Percentiles rank a stretch among this genome's conserved stretches.
Evolutionary conservation across 2,329 filamentous ascomycete genomes (phyloP).

Genomic region (Beauveria brongniartii): DNA sequence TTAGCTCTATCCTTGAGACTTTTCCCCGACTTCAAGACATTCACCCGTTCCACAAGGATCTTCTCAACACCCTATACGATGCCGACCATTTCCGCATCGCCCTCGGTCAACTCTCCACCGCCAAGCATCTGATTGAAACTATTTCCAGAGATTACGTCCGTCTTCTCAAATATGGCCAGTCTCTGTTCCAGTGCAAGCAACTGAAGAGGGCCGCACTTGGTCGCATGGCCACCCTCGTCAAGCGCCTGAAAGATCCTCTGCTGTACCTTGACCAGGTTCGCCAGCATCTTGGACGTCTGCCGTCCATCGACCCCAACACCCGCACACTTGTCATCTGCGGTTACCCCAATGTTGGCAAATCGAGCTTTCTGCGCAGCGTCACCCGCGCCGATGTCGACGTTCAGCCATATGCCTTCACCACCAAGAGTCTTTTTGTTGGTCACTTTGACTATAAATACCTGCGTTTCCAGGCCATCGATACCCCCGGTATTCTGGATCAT

Average conservation of each 20-base stretch:
- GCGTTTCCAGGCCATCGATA: constrained; percentile 74
- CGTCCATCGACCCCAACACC: constrained; percentile 97
- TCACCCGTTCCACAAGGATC: constrained; percentile 79
- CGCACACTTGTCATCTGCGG: constrained; percentile 93
- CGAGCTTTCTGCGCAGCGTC: constrained; percentile 85
- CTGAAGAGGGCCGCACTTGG: constrained; percentile 92
- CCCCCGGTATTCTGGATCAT: constrained; percentile 95
- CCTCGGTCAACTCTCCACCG: constrained; percentile 89
- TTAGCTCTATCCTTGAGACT: constrained; percentile 80
- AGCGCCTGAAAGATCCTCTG: constrained; percentile 87
- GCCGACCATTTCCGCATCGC: constrained; percentile 97
- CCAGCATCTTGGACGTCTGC: constrained; percentile 94
- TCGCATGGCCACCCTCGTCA: constrained; percentile 96
- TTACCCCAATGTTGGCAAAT: constrained; percentile 97
- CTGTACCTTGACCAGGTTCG: constrained; percentile 86
- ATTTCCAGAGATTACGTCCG: constrained; percentile 95
- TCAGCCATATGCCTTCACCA: constrained; percentile 97
- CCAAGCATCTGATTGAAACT: constrained; percentile 93
- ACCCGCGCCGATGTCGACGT: constrained; percentile 94
- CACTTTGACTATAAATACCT: constrained; percentile 87
- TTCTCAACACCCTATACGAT: constrained; percentile 95
- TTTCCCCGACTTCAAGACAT: constrained; percentile 92
- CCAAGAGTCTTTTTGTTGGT: constrained; percentile 92
- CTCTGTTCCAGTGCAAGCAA: constrained; percentile 97
- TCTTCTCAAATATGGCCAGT: constrained; percentile 86